These are phyloP conservation scores for Huntiella decipiens DNA, from an alignment of 2,329 filamentous ascomycete genomes.

Conservation along the genomic window DNA sequence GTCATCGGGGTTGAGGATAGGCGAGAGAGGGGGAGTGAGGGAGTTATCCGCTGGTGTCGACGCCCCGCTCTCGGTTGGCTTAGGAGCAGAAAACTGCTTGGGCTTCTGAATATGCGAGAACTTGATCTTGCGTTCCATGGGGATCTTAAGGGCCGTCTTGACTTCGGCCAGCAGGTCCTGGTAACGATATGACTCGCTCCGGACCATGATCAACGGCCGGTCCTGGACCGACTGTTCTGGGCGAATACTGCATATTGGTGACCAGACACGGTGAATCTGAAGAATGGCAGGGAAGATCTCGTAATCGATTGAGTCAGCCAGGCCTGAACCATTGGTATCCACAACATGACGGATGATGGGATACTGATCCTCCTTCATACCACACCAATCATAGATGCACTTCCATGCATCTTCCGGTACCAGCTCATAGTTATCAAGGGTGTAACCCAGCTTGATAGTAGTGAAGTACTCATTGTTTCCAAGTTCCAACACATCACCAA, in stretches of 20 bases:
- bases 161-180: constrained; percentile 58
- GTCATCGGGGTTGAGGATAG: constrained; percentile 18
- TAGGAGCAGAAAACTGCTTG: constrained; percentile 19
- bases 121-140: constrained; percentile 53
- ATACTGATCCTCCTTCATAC: constrained; percentile 46
- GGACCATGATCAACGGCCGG: constrained; percentile 45
- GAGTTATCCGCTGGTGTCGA: constrained; percentile 14
- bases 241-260: constrained; percentile 34
- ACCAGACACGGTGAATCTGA: constrained; percentile 62
- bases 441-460: constrained; percentile 49
- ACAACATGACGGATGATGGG: constrained; percentile 60
- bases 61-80: not conserved
- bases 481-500: constrained; percentile 39
- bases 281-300: constrained; percentile 76
- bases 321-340: constrained; percentile 45
- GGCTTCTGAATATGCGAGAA: constrained; percentile 44
- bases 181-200: constrained; percentile 50
- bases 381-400: constrained; percentile 65
- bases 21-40: constrained; percentile 24
- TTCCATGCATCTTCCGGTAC: constrained; percentile 70
- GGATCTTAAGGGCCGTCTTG: constrained; percentile 50
- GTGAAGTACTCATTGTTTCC: constrained; percentile 40
- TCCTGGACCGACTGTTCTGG: constrained; percentile 40
- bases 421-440: constrained; percentile 54
- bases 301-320: constrained; percentile 39